Conservation (phyloP, 257 asterid genomes). For the Solanum chilense region DNA sequence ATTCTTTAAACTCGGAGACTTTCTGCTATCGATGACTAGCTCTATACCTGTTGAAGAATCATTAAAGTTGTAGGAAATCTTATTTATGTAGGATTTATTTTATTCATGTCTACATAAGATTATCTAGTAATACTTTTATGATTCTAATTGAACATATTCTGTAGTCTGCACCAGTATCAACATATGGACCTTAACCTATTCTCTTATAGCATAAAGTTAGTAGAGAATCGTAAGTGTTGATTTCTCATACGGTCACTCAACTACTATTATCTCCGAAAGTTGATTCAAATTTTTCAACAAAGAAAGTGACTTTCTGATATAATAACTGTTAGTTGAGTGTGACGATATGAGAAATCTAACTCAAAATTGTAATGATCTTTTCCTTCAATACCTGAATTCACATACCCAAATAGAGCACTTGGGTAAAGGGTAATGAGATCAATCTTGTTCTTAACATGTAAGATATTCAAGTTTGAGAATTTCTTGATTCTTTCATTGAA, state of each 20-base stretch:
- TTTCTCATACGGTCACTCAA: background rate
- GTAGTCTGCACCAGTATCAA: background rate
- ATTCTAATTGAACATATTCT: background rate
- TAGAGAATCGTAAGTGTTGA: background rate
- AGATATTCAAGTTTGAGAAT: constrained; percentile 38
- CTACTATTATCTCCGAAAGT: background rate
- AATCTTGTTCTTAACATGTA: constrained; percentile 60
- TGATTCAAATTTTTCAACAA: background rate
- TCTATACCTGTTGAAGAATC: constrained; percentile 17
- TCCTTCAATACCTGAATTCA: background rate
- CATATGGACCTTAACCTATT: background rate
- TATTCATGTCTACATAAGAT: background rate
- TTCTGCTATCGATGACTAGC: constrained; percentile 47
- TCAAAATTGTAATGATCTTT: background rate
- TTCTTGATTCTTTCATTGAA: constrained; percentile 33
- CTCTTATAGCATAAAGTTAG: background rate
- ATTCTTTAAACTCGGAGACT: constrained; percentile 55
- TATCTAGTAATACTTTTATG: background rate
- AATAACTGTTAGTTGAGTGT: background rate
- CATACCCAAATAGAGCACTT: constrained; percentile 37
- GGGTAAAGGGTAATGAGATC: constrained; percentile 67
- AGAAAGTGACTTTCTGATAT: background rate
- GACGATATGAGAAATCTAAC: background rate
- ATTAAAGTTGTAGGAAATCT: background rate
- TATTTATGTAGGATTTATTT: background rate